Evolutionary conservation across 176 grass and related monocot genomes (phyloP).

Genomic region (Phoenix dactylifera): DNA sequence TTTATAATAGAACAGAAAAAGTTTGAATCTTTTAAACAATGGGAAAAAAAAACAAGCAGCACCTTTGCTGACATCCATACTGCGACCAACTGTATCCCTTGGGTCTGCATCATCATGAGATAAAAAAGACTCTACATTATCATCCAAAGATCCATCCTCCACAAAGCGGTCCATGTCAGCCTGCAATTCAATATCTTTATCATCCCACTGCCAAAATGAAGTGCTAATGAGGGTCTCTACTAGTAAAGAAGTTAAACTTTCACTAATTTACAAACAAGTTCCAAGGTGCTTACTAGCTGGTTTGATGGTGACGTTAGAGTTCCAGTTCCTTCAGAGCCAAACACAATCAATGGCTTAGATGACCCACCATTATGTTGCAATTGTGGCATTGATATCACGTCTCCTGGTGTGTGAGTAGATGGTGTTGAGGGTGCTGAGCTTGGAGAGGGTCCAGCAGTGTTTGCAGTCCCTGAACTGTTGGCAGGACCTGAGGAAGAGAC

Average conservation of each 20-base stretch:
- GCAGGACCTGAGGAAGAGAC: slow-evolving; percentile 70
- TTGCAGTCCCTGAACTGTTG: slow-evolving; percentile 87
- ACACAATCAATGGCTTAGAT: slow-evolving; percentile 70
- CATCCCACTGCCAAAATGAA: background rate
- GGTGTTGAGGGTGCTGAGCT: slow-evolving; percentile 94
- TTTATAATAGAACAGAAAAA: background rate
- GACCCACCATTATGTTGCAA: slow-evolving; percentile 69
- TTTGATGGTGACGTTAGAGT: slow-evolving; percentile 82
- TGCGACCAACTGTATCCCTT: slow-evolving; percentile 70
- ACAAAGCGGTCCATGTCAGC: slow-evolving; percentile 90
- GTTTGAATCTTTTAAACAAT: too few species aligned
- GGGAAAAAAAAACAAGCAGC: background rate
- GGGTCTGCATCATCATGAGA: slow-evolving; percentile 97
- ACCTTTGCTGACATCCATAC: slow-evolving; percentile 95
- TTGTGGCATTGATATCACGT: slow-evolving; percentile 75
- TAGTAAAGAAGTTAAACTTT: too few species aligned
- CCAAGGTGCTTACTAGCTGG: slow-evolving; percentile 43
- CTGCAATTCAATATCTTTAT: slow-evolving; percentile 33
- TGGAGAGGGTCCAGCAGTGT: slow-evolving; percentile 93
- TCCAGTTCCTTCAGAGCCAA: slow-evolving; percentile 63
- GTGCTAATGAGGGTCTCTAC: background rate
- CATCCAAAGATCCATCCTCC: slow-evolving; percentile 90
- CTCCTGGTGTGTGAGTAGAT: slow-evolving; percentile 93
- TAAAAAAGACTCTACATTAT: slow-evolving; percentile 99
- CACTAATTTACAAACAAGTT: background rate